Percentiles rank a stretch among this genome's conserved stretches.
Evolutionary conservation across 345 rosid species (phyloP).

Genomic region (Sapria himalayana): DNA sequence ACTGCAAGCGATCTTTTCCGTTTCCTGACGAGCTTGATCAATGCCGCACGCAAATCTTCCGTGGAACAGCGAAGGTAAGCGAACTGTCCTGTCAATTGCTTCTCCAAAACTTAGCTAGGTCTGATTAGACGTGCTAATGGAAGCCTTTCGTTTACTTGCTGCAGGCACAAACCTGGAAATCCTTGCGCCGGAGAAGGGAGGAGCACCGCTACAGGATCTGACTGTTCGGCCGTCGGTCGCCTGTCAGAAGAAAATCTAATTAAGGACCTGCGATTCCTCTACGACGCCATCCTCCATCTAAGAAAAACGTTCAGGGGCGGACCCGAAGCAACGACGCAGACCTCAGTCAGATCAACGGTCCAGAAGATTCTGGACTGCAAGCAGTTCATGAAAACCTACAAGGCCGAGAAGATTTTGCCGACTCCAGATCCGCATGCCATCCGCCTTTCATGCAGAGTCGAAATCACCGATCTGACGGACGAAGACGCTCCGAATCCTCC

Average conservation of each 20-base stretch:
- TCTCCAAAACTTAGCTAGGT: too few species aligned
- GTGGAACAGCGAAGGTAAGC: too few species aligned
- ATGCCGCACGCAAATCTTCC: conserved; percentile 18
- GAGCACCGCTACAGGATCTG: neutral
- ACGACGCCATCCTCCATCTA: conserved; percentile 23
- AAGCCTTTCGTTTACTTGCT: conserved; percentile 10
- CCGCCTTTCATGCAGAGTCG: conserved; percentile 24
- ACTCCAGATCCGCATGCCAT: conserved; percentile 7
- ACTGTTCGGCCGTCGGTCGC: conserved; percentile 8
- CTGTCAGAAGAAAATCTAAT: conserved; percentile 29
- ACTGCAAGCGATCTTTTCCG: conserved; percentile 29
- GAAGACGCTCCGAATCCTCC: conserved; percentile 17
- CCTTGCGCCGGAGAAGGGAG: conserved; percentile 7
- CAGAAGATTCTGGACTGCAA: conserved; percentile 54
- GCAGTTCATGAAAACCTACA: conserved; percentile 42
- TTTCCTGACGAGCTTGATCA: conserved; percentile 25
- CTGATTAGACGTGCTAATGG: conserved; percentile 12
- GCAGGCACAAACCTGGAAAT: conserved; percentile 32
- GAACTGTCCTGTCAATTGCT: too few species aligned
- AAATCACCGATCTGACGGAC: conserved; percentile 16
- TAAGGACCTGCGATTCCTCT: conserved; percentile 28
- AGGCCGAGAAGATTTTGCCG: conserved; percentile 9
- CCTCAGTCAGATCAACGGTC: conserved; percentile 18
- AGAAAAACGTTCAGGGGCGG: conserved; percentile 14
- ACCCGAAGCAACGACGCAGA: conserved; percentile 12